phyloP scores from a whole-genome alignment of 2,329 filamentous ascomycete species.

The Botrytis medusae region DNA sequence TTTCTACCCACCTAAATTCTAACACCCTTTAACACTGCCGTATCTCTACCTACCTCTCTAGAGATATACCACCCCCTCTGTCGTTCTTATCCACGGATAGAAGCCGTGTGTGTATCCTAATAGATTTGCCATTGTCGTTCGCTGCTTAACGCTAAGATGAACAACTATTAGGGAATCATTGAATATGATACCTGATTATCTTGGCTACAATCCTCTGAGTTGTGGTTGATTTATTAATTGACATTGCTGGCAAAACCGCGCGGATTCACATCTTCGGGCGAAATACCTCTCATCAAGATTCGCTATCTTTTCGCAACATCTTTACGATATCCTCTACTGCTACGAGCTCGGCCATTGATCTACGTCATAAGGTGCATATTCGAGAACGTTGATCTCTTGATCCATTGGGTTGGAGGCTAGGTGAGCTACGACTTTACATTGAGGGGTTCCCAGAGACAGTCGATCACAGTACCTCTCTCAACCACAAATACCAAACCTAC shows the following conservation, averaged over 20 bases:
- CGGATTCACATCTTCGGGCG: neutral
- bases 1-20: neutral
- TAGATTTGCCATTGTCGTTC: neutral
- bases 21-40: neutral
- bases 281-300: neutral
- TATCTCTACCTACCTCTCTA: neutral
- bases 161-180: neutral
- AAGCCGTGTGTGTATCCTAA: neutral
- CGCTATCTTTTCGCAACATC: neutral
- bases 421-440: neutral
- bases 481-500: neutral
- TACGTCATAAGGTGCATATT: neutral
- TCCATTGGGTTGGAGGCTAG: neutral
- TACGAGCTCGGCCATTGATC: neutral
- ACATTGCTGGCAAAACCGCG: neutral
- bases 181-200: conserved; percentile 16
- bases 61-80: neutral
- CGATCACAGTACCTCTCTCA: neutral
- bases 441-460: neutral
- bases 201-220: conserved; percentile 13
- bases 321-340: neutral
- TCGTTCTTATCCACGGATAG: neutral
- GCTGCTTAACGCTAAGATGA: neutral
- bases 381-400: neutral
- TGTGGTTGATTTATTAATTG: conserved; percentile 8